Evolutionary conservation across 78 protist genomes (phyloP).

Genomic region (Thecamonas trahens): DNA sequence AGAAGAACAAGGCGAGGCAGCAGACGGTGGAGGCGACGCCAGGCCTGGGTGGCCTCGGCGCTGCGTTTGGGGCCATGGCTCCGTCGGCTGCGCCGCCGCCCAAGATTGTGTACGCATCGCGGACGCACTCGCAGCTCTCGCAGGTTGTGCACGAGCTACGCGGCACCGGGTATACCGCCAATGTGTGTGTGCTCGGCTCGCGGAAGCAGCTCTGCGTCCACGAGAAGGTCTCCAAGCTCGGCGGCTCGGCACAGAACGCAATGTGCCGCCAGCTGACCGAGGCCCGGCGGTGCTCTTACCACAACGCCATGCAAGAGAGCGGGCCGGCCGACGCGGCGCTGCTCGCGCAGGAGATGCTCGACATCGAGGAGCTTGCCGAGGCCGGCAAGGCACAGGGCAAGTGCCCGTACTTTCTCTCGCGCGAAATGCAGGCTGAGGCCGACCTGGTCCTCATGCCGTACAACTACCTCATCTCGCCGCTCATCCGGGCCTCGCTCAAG

Average conservation of each 20-base stretch:
- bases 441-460: conserved; percentile 92
- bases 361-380: conserved; percentile 79
- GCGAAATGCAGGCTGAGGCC: conserved; percentile 27
- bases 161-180: neutral
- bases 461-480: conserved; percentile 87
- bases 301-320: neutral
- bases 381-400: conserved; percentile 28
- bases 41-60: neutral
- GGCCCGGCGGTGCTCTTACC: neutral
- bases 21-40: neutral
- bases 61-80: too few relatives aligned
- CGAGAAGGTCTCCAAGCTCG: conserved; percentile 21
- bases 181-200: conserved; percentile 58
- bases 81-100: too few relatives aligned
- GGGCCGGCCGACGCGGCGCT: too few relatives aligned
- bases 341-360: conserved; percentile 1
- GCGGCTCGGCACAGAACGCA: neutral
- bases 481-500: neutral
- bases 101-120: conserved; percentile 70
- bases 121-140: conserved; percentile 95
- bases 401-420: conserved; percentile 87
- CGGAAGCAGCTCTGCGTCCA: conserved; percentile 88
- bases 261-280: conserved; percentile 14
- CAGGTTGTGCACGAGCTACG: conserved; percentile 83
- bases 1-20: neutral